phyloP scores from a whole-genome alignment of 1,284 basidiomycete genomes.

The Leccinum solheimii region DNA sequence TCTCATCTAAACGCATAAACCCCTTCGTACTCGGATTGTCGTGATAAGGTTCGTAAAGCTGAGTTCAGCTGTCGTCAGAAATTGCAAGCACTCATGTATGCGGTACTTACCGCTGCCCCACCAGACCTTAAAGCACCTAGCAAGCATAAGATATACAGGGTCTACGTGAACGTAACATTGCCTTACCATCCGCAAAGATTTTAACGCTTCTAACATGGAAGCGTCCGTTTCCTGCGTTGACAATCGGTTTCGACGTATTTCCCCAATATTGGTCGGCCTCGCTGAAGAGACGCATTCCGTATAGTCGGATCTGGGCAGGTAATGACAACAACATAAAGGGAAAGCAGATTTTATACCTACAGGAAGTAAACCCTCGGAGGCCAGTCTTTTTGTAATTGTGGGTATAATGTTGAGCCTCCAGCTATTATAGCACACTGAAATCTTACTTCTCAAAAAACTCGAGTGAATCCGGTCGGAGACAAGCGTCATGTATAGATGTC shows the following conservation, averaged over 20 bases:
- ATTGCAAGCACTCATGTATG: background rate
- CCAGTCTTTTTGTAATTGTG: conserved; percentile 44
- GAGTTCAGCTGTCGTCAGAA: background rate
- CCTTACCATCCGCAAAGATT: conserved; percentile 81
- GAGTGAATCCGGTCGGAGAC: conserved; percentile 66
- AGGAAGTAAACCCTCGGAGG: conserved; percentile 57
- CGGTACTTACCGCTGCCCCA: conserved; percentile 76
- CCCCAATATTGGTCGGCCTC: conserved; percentile 79
- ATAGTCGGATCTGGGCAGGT: conserved; percentile 59
- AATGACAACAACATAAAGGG: background rate
- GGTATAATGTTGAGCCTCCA: conserved; percentile 1
- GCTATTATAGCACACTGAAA: background rate
- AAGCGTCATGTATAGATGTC: conserved; percentile 84
- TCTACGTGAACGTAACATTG: background rate
- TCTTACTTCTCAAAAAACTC: conserved; percentile 70
- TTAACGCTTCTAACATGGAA: conserved; percentile 82
- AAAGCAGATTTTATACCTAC: conserved; percentile 40
- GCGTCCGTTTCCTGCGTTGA: conserved; percentile 57
- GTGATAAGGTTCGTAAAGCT: conserved; percentile 75
- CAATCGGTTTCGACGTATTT: conserved; percentile 56
- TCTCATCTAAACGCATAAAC: conserved; percentile 71
- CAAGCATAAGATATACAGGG: conserved; percentile 5
- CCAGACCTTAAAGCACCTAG: conserved; percentile 85
- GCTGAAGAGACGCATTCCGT: conserved; percentile 72
- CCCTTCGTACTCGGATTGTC: conserved; percentile 78